Conservation (phyloP, 2,329 filamentous ascomycete genomes). For the Pseudogymnoascus sp. region DNA sequence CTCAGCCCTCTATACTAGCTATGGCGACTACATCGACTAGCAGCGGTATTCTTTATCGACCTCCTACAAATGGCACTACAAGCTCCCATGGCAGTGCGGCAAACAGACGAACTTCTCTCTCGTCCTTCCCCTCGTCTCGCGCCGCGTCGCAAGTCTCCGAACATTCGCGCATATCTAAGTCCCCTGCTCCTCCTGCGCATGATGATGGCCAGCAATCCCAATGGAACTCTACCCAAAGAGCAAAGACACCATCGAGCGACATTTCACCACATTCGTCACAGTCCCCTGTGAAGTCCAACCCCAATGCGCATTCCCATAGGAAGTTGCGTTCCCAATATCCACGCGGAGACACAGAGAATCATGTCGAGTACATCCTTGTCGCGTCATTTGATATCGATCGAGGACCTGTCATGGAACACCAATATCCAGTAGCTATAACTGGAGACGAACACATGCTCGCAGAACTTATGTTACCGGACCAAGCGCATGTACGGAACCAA, state of each 20-base stretch:
- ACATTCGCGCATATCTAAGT: slow-evolving; percentile 45
- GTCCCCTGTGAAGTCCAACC: slow-evolving; percentile 44
- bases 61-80: slow-evolving; percentile 32
- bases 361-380: slow-evolving; percentile 98
- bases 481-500: slow-evolving; percentile 87
- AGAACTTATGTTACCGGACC: slow-evolving; percentile 96
- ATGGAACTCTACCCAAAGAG: slow-evolving; percentile 51
- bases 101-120: slow-evolving; percentile 50
- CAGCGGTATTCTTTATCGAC: slow-evolving; percentile 25
- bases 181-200: slow-evolving; percentile 41
- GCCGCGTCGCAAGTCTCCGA: slow-evolving; percentile 51
- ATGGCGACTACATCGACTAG: background rate
- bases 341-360: slow-evolving; percentile 68
- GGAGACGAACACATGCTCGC: slow-evolving; percentile 97
- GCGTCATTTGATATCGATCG: slow-evolving; percentile 96
- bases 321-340: slow-evolving; percentile 70
- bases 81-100: slow-evolving; percentile 28
- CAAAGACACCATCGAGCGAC: slow-evolving; percentile 52
- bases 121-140: slow-evolving; percentile 53
- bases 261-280: slow-evolving; percentile 55
- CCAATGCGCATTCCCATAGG: slow-evolving; percentile 44
- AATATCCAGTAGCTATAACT: slow-evolving; percentile 89
- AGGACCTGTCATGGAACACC: slow-evolving; percentile 96
- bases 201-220: slow-evolving; percentile 52
- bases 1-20: background rate